phyloP scores from a whole-genome alignment of 2,329 filamentous ascomycete species.

The Paecilomyces variotii region DNA sequence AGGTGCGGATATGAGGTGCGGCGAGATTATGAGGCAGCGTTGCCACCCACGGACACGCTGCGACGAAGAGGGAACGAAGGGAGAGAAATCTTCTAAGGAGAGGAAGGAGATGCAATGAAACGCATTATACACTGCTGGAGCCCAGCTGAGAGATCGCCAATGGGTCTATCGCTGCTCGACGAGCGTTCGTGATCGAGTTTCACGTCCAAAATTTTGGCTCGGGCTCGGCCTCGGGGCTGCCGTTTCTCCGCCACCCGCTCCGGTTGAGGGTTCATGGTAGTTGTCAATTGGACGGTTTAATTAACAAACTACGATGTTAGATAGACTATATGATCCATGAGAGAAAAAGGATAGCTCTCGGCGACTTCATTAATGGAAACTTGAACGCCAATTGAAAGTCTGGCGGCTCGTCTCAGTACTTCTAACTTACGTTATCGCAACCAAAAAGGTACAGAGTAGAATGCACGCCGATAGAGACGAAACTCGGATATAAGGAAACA shows the following conservation, averaged over 20 bases:
- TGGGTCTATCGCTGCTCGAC: neutral
- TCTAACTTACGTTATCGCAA: neutral
- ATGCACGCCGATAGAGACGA: neutral
- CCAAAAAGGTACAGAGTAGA: neutral
- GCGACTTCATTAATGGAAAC: neutral
- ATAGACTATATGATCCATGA: neutral
- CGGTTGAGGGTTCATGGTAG: neutral
- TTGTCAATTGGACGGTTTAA: no score
- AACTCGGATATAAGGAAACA: neutral
- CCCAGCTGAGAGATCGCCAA: neutral
- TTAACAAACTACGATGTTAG: neutral
- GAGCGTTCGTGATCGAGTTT: neutral
- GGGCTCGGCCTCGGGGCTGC: neutral
- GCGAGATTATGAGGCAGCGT: constrained; percentile 7
- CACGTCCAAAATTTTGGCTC: neutral
- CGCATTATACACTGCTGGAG: neutral
- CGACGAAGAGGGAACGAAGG: constrained; percentile 4
- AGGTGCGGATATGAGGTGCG: constrained; percentile 17
- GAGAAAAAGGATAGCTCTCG: neutral
- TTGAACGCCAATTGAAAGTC: neutral
- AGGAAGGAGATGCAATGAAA: neutral
- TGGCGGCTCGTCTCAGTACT: neutral
- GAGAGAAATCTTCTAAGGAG: neutral
- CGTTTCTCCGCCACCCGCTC: neutral
- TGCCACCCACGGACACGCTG: constrained; percentile 9